Evolutionary conservation across 164 flowering plant species (phyloP), one percentile per base, ranked within the genome.

Genomic region (Magnolia officinalis): DNA sequence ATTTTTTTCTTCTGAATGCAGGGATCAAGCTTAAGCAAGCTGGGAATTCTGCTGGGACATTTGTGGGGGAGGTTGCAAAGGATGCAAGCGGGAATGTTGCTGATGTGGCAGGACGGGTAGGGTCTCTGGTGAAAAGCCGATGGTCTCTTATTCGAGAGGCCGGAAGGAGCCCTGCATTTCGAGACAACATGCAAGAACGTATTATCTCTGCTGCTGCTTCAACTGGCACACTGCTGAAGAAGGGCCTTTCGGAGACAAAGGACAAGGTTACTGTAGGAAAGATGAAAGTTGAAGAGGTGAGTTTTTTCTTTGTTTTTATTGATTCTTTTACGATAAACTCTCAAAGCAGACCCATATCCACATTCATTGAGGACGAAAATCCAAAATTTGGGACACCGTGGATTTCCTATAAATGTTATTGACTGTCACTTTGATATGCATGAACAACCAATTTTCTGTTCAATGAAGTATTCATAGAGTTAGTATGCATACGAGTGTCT

Each of bases 221-320:
- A 8, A 95, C 97, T 4, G 85, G 94, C 19, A 81, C 85, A 58
- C 81, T 95, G 24, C 73, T 95, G 24, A 90, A 92, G 86, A 93
- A 82, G 81, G 93, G 97, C 11, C 75, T 95, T 50, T 81, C 91
- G 0, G 98, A 87, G 80, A 95, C 98, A 8, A 95, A 93, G 77
- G 98, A 89, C 50, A 95, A 91, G 80, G 96, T 93, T 76, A 77
- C 76, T 67, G 88, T 91, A n/a, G 98, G 97, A 70, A 95, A 93
- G 86, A 80, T 78, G 4, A 95, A 91, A 83, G 94, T 92, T 74
- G 98, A 92, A 83, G 98, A 95, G 98, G 98, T 75, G 45, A 75
- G 11, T 49, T 7, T 18, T 64, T 19, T 20, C 19, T 55, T 8
- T 55, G 13, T 55, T 55, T 16, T 55, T 16, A 55, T 37, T 55